Conservation (phyloP, 2,329 filamentous ascomycete genomes). For the Cyclaneusma minus region DNA sequence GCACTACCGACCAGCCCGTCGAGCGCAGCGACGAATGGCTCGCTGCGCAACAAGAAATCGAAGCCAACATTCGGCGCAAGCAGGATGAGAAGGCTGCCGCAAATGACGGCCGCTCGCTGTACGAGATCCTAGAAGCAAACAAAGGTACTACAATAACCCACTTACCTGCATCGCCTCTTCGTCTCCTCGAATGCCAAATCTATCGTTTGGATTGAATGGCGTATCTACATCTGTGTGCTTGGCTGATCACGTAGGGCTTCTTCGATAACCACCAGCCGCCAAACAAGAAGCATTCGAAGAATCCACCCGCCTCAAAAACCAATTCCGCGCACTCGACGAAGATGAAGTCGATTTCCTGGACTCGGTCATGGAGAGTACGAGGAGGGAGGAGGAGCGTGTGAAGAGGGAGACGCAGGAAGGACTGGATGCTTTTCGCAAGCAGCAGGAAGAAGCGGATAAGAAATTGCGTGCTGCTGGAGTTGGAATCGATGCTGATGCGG, state of each 20-base stretch:
- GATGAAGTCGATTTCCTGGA: slow-evolving; percentile 67
- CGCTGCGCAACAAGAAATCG: slow-evolving; percentile 21
- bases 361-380: slow-evolving; percentile 32
- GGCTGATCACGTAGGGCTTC: slow-evolving; percentile 19
- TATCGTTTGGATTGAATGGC: background rate
- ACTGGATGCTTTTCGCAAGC: slow-evolving; percentile 36
- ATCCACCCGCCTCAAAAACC: slow-evolving; percentile 52
- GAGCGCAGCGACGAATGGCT: slow-evolving; percentile 21
- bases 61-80: slow-evolving; percentile 15
- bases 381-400: slow-evolving; percentile 36
- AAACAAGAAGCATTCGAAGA: slow-evolving; percentile 77
- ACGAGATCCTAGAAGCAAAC: slow-evolving; percentile 64
- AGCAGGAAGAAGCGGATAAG: slow-evolving; percentile 24
- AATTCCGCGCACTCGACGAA: slow-evolving; percentile 64
- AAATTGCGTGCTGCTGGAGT: slow-evolving; percentile 11
- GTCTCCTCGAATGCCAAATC: no score
- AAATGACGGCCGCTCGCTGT: slow-evolving; percentile 41
- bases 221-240: background rate
- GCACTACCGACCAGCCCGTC: slow-evolving; percentile 26
- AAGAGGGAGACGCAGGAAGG: slow-evolving; percentile 40
- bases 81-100: slow-evolving; percentile 22
- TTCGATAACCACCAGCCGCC: slow-evolving; percentile 34
- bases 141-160: slow-evolving; percentile 38
- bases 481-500: slow-evolving; percentile 6
- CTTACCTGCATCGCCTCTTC: slow-evolving; percentile 3